phyloP scores from a whole-genome alignment of 805 yeast genomes.

The Kodamaea kakaduensis region DNA sequence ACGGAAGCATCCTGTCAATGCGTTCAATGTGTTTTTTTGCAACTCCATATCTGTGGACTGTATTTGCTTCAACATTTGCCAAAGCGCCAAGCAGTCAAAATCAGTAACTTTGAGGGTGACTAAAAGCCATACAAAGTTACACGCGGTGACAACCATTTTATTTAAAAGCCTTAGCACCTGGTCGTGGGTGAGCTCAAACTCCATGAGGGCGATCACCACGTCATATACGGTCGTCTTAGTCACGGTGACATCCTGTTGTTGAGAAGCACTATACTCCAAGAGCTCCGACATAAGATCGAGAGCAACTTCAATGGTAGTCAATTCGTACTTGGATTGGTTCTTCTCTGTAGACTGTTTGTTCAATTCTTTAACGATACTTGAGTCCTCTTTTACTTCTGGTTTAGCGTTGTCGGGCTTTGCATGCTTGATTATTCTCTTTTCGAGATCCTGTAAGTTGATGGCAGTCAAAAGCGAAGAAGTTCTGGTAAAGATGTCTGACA shows the following conservation, averaged over 20 bases:
- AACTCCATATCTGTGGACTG: constrained; percentile 14
- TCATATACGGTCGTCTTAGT: constrained; percentile 13
- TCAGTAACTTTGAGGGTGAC: constrained; percentile 24
- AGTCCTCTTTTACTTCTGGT: constrained; percentile 25
- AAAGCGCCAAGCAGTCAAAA: constrained; percentile 20
- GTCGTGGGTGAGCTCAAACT: constrained; percentile 28
- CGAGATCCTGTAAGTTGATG: constrained; percentile 23
- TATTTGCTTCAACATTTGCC: constrained; percentile 23
- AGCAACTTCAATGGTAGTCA: constrained; percentile 64
- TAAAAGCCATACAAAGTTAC: constrained; percentile 65
- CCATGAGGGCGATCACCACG: constrained; percentile 36
- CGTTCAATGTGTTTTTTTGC: constrained; percentile 37
- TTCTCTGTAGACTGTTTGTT: constrained; percentile 31
- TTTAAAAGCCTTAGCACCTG: constrained; percentile 39
- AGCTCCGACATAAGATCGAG: constrained; percentile 75
- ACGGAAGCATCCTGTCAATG: constrained; percentile 34
- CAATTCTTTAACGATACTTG: constrained; percentile 17
- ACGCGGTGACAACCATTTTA: constrained; percentile 61
- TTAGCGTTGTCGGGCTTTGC: constrained; percentile 33
- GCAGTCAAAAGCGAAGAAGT: constrained; percentile 21
- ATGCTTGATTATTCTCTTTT: constrained; percentile 6
- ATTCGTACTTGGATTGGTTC: constrained; percentile 44
- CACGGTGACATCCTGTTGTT: constrained; percentile 5
- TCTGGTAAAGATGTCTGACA: constrained; percentile 16
- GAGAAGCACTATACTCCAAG: constrained; percentile 45